Evolutionary conservation across 208 protist species (phyloP).

Genomic region (Entamoeba moshkovskii): DNA sequence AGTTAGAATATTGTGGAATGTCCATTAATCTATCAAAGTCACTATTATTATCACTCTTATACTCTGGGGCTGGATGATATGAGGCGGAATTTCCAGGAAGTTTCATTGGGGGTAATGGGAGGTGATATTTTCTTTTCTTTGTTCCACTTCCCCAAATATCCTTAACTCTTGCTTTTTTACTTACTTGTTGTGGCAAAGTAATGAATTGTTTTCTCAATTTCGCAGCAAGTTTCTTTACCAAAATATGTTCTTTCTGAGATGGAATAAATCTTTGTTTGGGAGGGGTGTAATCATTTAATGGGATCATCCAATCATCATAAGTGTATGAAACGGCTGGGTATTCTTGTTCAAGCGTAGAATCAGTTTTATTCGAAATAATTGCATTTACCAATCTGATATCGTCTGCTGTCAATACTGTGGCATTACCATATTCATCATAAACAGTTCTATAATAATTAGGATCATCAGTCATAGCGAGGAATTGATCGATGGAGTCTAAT

Average conservation of each 20-base stretch:
- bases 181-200: neutral
- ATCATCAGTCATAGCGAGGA: neutral
- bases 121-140: neutral
- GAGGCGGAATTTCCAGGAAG: conserved; percentile 9
- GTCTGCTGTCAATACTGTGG: neutral
- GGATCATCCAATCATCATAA: neutral
- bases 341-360: neutral
- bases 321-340: neutral
- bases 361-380: neutral
- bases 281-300: neutral
- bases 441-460: neutral
- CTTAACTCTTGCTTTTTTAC: neutral
- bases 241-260: neutral
- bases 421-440: neutral
- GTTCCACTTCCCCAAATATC: neutral
- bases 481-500: neutral
- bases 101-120: neutral
- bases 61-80: conserved; percentile 25
- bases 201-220: neutral
- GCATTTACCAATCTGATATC: neutral
- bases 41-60: conserved; percentile 4
- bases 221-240: neutral
- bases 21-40: neutral
- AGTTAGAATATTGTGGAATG: conserved; percentile 7
- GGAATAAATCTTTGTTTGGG: neutral